Base-by-base conservation (phyloP, 495 filamentous ascomycete species). In the Penicillium angulare region DNA sequence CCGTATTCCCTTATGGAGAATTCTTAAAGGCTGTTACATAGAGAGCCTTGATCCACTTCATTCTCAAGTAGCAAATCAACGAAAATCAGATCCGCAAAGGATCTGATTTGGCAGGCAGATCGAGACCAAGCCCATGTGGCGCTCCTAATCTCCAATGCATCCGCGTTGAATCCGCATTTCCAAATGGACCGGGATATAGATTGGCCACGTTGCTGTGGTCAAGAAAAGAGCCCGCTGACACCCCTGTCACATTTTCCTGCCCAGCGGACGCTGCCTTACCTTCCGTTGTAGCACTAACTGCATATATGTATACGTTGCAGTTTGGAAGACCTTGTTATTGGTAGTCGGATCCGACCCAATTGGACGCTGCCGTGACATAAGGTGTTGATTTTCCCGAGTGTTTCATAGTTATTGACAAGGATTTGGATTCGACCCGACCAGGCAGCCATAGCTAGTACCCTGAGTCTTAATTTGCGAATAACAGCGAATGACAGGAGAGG, bases 391-490 rank as follows among this genome's bases (percentile, higher is more conserved):
- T 20, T 38, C 7, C 7, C 34, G 17, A n/a, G n/a, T n/a, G n/a
- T n/a, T n/a, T n/a, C n/a, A n/a, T n/a, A n/a, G n/a, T n/a, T n/a
- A n/a, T n/a, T n/a, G n/a, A n/a, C n/a, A n/a, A n/a, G n/a, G n/a
- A n/a, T n/a, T n/a, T n/a, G n/a, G n/a, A n/a, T n/a, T n/a, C n/a
- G n/a, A n/a, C n/a, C n/a, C n/a, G n/a, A n/a, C n/a, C n/a, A n/a
- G 32, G 35, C 13, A 38, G 35, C 35, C 45, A n/a, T 31, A 31
- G 1, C 16, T 22, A 17, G 22, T 22, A 9, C 13, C 10, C 16
- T 49, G 15, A 21, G n/a, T 40, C 49, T 23, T 33, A 24, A 55
- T 46, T 24, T 49, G 22, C 49, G 18, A 43, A 41, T 50, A 40
- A 31, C 8, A 7, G 29, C 27, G 13, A n/a, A 34, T 34, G 47